Base-by-base conservation (phyloP, 2,329 filamentous ascomycete genomes). In the Pseudogymnoascus sp. region DNA sequence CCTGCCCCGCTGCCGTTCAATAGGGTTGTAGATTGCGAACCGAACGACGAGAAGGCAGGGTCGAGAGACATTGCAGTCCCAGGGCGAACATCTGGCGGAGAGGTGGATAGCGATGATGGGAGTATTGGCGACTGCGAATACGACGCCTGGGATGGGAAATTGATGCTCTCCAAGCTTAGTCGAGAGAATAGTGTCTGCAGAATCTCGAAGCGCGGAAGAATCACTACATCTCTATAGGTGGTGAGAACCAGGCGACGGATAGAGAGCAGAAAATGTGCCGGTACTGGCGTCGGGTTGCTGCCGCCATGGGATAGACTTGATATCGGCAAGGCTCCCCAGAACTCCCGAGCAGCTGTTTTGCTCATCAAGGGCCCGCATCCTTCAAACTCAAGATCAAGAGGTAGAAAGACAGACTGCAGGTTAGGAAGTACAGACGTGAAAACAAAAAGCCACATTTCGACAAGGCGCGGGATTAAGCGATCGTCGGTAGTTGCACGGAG, bases 391-490 rank as follows among this genome's bases (percentile, higher is more conserved):
- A 96, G 84, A 72, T 99, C 95, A 1, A 99, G 79, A 0, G 93
- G 95, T 1, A 99, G 79, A 73, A 99, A 97, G 0, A 97, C 93
- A 1, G 93, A 92, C 78, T 98, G 93, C 71, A 99, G 87, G 73
- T 96, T 98, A 0, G 95, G 95, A 4, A 98, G 78, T 39, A 98
- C 90, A 6, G 85, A 90, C 2, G 92, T 93, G 71, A 97, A 97
- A 0, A 95, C 93, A 57, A 95, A 87, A 65, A 96, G 85, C 95
- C 95, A 99, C 73, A 97, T 87, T 73, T 96, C 92, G 2, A 97
- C 93, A 0, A 99, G 81, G 64, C 92, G 87, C 0, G 92, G 90
- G 21, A 98, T 92, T n/a, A 98, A 83, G 36, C 89, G 85, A 66
- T 96, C 93, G 72, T 98, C 93, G 0, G 91, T 83, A 0, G 92